These are phyloP conservation scores for Alloascoidea africana DNA, from an alignment of 805 yeast species.

Conservation along the genomic window DNA sequence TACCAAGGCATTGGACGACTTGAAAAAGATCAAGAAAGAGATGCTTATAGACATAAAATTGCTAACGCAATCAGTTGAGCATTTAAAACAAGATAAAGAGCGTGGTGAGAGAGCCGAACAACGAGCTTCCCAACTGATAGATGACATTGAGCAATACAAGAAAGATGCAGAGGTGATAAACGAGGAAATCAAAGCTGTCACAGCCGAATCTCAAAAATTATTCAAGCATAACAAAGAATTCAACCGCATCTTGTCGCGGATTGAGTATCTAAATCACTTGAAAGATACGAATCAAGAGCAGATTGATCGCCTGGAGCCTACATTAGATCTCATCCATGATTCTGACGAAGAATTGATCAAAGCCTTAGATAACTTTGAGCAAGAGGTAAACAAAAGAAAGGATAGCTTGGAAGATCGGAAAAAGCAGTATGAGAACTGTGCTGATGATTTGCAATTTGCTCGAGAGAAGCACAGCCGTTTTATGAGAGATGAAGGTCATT, in stretches of 20 bases:
- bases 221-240: slow-evolving; percentile 72
- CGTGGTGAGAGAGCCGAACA: slow-evolving; percentile 47
- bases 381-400: slow-evolving; percentile 15
- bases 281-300: slow-evolving; percentile 31
- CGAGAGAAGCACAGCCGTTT: neutral
- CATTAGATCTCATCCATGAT: slow-evolving; percentile 31
- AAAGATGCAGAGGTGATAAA: slow-evolving; percentile 34
- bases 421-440: neutral
- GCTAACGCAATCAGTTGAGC: slow-evolving; percentile 65
- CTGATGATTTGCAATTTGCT: neutral
- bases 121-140: slow-evolving; percentile 27
- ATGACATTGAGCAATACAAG: slow-evolving; percentile 28
- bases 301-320: slow-evolving; percentile 29
- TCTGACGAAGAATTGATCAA: slow-evolving; percentile 24
- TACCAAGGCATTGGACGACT: slow-evolving; percentile 73
- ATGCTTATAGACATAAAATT: slow-evolving; percentile 61
- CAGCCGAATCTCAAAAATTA: slow-evolving; percentile 42
- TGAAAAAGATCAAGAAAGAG: slow-evolving; percentile 66
- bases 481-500: slow-evolving; percentile 34
- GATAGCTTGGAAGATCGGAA: neutral
- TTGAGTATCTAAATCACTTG: slow-evolving; percentile 40
- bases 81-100: slow-evolving; percentile 55
- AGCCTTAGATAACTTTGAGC: slow-evolving; percentile 26
- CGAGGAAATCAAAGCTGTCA: slow-evolving; percentile 31
- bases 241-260: slow-evolving; percentile 50